Base-by-base conservation (phyloP, 1,139 yeast genomes). In the Protomyces gravidus region DNA sequence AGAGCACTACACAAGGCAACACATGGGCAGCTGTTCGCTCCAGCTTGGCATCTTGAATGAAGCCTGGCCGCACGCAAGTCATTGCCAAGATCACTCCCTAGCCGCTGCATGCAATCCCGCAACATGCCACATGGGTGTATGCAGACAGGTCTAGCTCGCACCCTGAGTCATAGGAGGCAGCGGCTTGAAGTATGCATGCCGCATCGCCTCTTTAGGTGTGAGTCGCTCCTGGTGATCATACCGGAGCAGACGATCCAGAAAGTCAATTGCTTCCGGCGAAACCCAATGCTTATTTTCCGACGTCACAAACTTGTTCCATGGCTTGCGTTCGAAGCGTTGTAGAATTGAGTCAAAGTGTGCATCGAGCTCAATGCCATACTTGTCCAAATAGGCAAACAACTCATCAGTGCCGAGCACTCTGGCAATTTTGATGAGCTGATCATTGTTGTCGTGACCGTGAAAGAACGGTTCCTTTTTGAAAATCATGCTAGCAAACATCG, bases 391-490 rank as follows among this genome's bases (percentile, higher is more conserved):
- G 58, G 75, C 77, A 70, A 83, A 82, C 63, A 94, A 79, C 66
- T 84, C 94, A 63, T 86, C 90, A 9, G 96, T 87, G 17, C 99
- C 99, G 67, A 94, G 78, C 0, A 94, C 96, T 66, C 92, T 80
- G 2, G 92, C 96, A 65, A 94, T 92, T 72, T 92, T 95, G 57
- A 94, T 95, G 68, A 94, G 78, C 74, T 94, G 99, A 73, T 94
- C 97, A 59, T 92, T 88, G 73, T 94, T 94, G 47, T 96, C 89
- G 65, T 88, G 86, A 36, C 98, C 98, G 71, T 90, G 96, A 80
- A 94, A 94, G 69, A 94, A 90, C 2, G 98, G 98, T 69, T 94
- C 99, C 72, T 89, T 90, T 72, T 87, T 86, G 75, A 92, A 92
- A 32, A 92, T 86, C 80, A 94, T 87, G 15, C 97, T 87, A n/a